A percentile compares a stretch with the other conserved stretches of the same genome.
Conservation (phyloP, 1,139 yeast species). For the Yamadazyma mexicana region DNA sequence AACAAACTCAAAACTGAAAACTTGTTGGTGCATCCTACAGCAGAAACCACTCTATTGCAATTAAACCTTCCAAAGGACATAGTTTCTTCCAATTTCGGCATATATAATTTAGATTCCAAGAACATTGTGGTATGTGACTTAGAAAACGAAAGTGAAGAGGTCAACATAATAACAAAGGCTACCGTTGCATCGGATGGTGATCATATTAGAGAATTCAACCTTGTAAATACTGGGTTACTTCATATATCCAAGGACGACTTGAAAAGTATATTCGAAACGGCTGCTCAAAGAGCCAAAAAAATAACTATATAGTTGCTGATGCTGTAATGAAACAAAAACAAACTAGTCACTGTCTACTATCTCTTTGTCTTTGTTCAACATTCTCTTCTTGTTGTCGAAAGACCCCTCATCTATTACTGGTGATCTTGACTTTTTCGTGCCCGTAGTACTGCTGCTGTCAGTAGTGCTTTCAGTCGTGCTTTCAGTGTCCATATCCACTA, state of each 20-base stretch:
- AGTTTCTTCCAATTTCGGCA: slow-evolving; percentile 66
- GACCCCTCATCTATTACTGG: slow-evolving; percentile 15
- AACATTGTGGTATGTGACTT: slow-evolving; percentile 17
- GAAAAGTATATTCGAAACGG: slow-evolving; percentile 43
- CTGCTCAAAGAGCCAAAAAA: slow-evolving; percentile 30
- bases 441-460: slow-evolving; percentile 7
- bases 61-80: slow-evolving; percentile 39
- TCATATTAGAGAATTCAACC: slow-evolving; percentile 17
- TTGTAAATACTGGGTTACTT: slow-evolving; percentile 21
- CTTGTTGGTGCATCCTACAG: slow-evolving; percentile 17
- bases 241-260: slow-evolving; percentile 49
- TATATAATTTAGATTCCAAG: slow-evolving; percentile 20
- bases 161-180: slow-evolving; percentile 14
- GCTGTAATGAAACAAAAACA: background rate
- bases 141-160: slow-evolving; percentile 19
- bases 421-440: slow-evolving; percentile 21
- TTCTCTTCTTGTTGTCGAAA: slow-evolving; percentile 12
- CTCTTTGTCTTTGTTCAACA: slow-evolving; percentile 13
- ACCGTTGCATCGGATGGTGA: slow-evolving; percentile 15
- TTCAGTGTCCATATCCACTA: slow-evolving; percentile 16
- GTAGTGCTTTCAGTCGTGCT: slow-evolving; percentile 19
- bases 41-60: slow-evolving; percentile 20
- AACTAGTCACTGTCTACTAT: slow-evolving; percentile 2
- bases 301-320: background rate
- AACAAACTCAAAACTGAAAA: slow-evolving; percentile 27